Conservation (phyloP, 2,329 filamentous ascomycete species). For the Mollisia scopiformis region DNA sequence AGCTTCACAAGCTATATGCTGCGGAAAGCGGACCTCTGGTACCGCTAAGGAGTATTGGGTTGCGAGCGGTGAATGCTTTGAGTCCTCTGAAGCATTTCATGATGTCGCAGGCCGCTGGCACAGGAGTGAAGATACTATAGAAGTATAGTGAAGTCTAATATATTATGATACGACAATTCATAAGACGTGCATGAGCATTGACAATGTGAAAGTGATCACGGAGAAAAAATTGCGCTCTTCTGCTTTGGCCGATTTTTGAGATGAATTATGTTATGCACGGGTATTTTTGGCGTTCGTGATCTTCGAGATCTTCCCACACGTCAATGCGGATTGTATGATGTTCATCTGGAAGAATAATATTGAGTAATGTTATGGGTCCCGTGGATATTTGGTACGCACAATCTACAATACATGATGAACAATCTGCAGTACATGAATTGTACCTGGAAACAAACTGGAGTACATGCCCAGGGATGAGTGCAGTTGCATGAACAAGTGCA, state of each 20-base stretch:
- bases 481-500: not conserved
- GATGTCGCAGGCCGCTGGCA: conserved; percentile 73
- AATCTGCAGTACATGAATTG: not conserved
- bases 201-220: not conserved
- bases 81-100: conserved; percentile 80
- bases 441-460: not conserved
- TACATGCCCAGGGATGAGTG: not conserved
- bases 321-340: not conserved
- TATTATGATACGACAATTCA: conserved; percentile 8
- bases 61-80: conserved; percentile 76
- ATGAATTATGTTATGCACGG: not conserved
- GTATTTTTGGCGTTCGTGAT: not conserved
- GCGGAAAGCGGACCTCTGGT: conserved; percentile 79
- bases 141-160: conserved; percentile 4
- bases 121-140: conserved; percentile 49
- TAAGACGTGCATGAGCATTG: conserved; percentile 9
- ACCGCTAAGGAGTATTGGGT: conserved; percentile 74
- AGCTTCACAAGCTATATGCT: conserved; percentile 91
- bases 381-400: not conserved
- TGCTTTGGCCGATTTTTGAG: not conserved
- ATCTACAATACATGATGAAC: not conserved
- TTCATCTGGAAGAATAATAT: not conserved
- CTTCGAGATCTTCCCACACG: not conserved
- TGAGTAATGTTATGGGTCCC: not conserved
- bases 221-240: conserved; percentile 1